Conservation (phyloP, 2,329 filamentous ascomycete genomes). For the Fusarium sp. region DNA sequence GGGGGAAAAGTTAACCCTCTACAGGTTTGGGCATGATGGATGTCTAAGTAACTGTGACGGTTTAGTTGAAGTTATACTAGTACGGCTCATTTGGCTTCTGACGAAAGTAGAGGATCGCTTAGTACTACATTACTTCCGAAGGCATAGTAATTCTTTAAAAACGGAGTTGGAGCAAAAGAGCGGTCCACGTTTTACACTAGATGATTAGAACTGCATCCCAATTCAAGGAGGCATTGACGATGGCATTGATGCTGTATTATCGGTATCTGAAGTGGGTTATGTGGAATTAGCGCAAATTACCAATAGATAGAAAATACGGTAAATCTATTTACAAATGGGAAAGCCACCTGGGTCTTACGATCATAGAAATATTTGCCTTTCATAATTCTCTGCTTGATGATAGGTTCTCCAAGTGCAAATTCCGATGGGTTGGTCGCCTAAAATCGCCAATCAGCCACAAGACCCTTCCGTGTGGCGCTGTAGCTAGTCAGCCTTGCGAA, state of each 20-base stretch:
- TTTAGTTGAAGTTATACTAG: not conserved
- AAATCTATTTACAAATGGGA: not conserved
- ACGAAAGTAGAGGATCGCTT: not conserved
- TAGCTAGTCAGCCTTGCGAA: slow-evolving; percentile 25
- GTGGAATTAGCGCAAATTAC: no score
- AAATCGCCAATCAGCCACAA: slow-evolving; percentile 32
- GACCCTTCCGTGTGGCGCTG: slow-evolving; percentile 21
- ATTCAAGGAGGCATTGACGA: no score
- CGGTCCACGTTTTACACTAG: no score
- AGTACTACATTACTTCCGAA: no score
- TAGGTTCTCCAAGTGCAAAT: not conserved
- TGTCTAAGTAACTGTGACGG: not conserved
- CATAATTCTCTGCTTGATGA: not conserved
- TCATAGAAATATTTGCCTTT: not conserved
- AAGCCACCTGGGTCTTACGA: not conserved
- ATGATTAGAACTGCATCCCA: no score
- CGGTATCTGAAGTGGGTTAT: no score
- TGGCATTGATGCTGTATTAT: no score
- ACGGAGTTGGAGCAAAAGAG: no score
- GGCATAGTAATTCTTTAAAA: no score
- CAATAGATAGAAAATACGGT: no score
- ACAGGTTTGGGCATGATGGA: not conserved
- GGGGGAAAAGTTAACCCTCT: not conserved
- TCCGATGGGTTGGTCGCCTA: slow-evolving; percentile 7
- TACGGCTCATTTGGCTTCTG: not conserved